phyloP scores from a whole-genome alignment of 1,284 basidiomycete genomes.

The Melanopsichium pennsylvanicum region DNA sequence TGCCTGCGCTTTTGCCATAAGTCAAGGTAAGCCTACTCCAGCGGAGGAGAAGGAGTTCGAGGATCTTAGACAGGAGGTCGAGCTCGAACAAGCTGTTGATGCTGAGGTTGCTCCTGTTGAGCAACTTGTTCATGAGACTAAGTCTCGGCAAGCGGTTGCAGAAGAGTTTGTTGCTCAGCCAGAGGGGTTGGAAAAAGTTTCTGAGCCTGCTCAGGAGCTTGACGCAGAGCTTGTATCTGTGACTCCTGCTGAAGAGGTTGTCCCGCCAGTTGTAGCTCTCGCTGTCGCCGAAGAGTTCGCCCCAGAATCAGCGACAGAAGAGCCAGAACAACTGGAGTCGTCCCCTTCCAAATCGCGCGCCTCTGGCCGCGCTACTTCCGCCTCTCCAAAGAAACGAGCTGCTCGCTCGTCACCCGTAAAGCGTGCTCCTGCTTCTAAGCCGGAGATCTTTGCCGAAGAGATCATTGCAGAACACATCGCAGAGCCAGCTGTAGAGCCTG shows the following conservation, averaged over 20 bases:
- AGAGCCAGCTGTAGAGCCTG: background rate
- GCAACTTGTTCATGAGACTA: background rate
- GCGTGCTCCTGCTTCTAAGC: constrained; percentile 2
- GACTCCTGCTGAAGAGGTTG: background rate
- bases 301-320: background rate
- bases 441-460: background rate
- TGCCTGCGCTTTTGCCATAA: constrained; percentile 4
- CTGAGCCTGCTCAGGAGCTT: background rate
- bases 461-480: background rate
- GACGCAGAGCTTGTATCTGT: background rate
- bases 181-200: background rate
- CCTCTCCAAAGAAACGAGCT: constrained; percentile 23
- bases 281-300: background rate
- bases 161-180: background rate
- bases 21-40: too few relatives aligned
- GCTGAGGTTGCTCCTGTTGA: background rate
- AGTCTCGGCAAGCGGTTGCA: background rate
- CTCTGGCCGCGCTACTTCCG: constrained; percentile 21
- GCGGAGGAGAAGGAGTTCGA: background rate
- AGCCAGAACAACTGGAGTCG: constrained; percentile 2
- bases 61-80: background rate
- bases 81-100: background rate
- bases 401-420: constrained; percentile 27
- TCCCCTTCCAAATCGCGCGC: constrained; percentile 16
- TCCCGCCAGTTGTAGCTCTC: background rate